Percentiles rank a stretch among this genome's conserved stretches.
Evolutionary conservation across 257 asterid genomes (phyloP).

Genomic region (Capsicum pubescens): DNA sequence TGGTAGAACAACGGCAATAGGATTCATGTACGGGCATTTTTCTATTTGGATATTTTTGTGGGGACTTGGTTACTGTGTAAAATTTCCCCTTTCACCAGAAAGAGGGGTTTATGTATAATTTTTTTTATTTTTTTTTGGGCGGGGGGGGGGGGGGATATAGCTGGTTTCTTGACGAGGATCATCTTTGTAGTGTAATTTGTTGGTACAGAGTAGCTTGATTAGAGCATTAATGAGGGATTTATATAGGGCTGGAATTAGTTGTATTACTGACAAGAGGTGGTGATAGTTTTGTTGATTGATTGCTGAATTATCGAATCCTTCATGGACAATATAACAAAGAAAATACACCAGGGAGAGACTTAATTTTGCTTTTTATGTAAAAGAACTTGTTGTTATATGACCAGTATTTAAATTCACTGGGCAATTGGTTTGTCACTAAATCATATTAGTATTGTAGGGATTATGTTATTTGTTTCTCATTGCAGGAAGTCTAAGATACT

Average conservation of each 20-base stretch:
- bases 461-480: background rate
- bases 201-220: background rate
- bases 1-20: background rate
- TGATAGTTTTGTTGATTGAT: background rate
- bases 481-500: background rate
- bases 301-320: background rate
- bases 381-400: background rate
- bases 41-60: background rate
- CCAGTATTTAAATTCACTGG: background rate
- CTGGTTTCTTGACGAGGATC: background rate
- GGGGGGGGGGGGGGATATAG: background rate
- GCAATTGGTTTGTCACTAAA: background rate
- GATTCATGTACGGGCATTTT: background rate
- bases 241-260: background rate
- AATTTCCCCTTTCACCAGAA: background rate
- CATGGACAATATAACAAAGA: background rate
- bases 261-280: background rate
- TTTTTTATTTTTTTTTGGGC: no score
- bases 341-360: background rate
- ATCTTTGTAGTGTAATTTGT: background rate
- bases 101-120: no score
- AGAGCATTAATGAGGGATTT: background rate
- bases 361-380: background rate
- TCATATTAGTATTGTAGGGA: background rate
- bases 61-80: background rate